These are phyloP conservation scores for Elaeis guineensis DNA, from an alignment of 176 grass and related monocot species.

Conservation along the genomic window DNA sequence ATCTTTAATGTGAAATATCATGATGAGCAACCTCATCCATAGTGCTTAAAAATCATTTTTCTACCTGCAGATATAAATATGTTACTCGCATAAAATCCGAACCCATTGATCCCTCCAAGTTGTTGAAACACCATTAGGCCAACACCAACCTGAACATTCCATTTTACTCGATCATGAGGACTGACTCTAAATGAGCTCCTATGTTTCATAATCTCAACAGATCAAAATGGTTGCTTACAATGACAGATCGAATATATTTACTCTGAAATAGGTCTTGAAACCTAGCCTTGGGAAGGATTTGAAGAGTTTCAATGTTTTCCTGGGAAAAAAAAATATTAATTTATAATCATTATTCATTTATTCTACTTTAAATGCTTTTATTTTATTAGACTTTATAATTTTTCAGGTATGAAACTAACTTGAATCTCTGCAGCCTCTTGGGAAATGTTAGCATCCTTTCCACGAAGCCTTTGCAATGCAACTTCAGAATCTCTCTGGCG, in stretches of 20 bases:
- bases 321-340: conserved; percentile 12
- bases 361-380: neutral
- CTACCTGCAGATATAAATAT: conserved; percentile 56
- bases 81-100: conserved; percentile 58
- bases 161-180: neutral
- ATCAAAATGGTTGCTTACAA: conserved; percentile 41
- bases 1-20: no score
- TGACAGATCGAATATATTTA: conserved; percentile 45
- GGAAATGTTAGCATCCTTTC: conserved; percentile 38
- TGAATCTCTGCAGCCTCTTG: conserved; percentile 61
- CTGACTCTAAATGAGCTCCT: no score
- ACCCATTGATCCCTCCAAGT: conserved; percentile 62
- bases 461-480: conserved; percentile 51
- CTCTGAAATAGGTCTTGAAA: conserved; percentile 47
- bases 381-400: neutral
- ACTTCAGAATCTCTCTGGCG: conserved; percentile 46
- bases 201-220: no score
- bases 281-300: conserved; percentile 34
- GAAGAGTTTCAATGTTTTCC: conserved; percentile 54
- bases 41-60: neutral
- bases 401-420: conserved; percentile 26
- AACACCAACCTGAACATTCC: conserved; percentile 42
- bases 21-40: neutral
- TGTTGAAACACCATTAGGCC: conserved; percentile 66
- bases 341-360: neutral